Evolutionary conservation across 2,329 filamentous ascomycete genomes (phyloP), one percentile per base, ranked within the genome.

Genomic region (Cyphellophora europaea): DNA sequence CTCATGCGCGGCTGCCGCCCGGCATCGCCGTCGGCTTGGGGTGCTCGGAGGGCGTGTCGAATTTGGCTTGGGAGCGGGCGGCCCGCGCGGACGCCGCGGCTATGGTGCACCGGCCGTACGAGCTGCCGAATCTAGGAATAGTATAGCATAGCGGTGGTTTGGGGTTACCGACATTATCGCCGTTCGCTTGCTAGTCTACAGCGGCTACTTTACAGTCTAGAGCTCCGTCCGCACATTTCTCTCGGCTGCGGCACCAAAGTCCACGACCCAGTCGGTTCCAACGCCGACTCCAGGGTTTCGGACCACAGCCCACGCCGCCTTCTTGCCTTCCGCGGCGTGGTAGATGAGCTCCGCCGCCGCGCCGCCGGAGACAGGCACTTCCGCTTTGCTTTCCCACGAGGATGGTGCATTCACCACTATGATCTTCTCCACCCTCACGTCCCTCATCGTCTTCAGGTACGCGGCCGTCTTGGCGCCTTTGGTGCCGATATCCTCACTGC

Each of bases 351-450:
- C 70, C 3, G 70, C 71, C 54, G 71, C 62, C 41, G 55, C 61
- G 12, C 49, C 55, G n/a, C 50, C 40, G 6, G 55, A 53, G 18
- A 67, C 55, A 5, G 52, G 54, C 2, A 78, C 79, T 45, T 66
- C 69, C 43, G 61, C 67, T 63, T 75, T 80, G 32, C 62, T 64
- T 43, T 72, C 72, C 88, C 87, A 94, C 13, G 64, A 61, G 19
- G 70, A 65, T 1, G 86, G 83, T 3, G 84, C 85, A 29, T 84
- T 85, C 13, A 96, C 77, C 32, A 98, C 51, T 30, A 96, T 68
- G 36, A 96, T 72, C 62, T 82, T 87, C 64, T 94, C 87, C 1
- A 96, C 77, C 5, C 71, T 65, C 3, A 96, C 86, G 29, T 73
- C 68, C 18, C 72, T 69, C 81, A 95, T 93, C 5, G 63, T 68